A percentile compares a stretch with the other conserved stretches of the same genome.
Conservation (phyloP, 805 yeast genomes). For the Allodekkera sacchari region DNA sequence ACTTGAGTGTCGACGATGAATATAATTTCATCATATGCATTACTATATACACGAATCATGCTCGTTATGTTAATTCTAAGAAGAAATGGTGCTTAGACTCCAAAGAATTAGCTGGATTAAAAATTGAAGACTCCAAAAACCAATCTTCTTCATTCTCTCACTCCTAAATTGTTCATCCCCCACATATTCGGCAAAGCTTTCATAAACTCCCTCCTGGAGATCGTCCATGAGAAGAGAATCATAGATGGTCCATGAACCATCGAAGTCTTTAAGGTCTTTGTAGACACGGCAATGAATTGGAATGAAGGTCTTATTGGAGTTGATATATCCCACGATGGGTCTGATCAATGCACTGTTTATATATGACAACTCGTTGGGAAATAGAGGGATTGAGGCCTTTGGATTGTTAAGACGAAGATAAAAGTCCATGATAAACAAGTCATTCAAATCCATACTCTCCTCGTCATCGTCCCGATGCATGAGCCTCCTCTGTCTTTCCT, state of each 20-base stretch:
- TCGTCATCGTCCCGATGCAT: neutral
- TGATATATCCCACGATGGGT: constrained; percentile 94
- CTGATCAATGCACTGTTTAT: constrained; percentile 85
- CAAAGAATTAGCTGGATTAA: constrained; percentile 73
- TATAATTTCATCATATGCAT: no score
- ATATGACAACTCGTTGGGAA: constrained; percentile 81
- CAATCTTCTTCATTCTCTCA: constrained; percentile 70
- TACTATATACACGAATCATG: no score
- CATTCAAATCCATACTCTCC: constrained; percentile 2
- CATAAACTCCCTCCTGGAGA: constrained; percentile 79
- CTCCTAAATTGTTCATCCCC: constrained; percentile 76
- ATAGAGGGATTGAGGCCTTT: constrained; percentile 81
- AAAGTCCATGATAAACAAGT: constrained; percentile 62
- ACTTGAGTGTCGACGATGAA: no score
- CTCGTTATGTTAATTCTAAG: no score
- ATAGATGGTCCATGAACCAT: constrained; percentile 94
- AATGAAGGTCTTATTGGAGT: constrained; percentile 80
- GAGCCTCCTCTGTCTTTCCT: constrained; percentile 3
- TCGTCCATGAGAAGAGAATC: constrained; percentile 90
- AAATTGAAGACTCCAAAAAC: constrained; percentile 88
- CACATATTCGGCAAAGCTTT: constrained; percentile 82
- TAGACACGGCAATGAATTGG: constrained; percentile 79
- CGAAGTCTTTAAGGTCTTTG: constrained; percentile 74
- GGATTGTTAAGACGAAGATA: constrained; percentile 77
- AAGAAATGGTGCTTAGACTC: constrained; percentile 64